These are phyloP conservation scores for Aurinia saxatilis DNA, from an alignment of 345 rosid species.

Conservation along the genomic window DNA sequence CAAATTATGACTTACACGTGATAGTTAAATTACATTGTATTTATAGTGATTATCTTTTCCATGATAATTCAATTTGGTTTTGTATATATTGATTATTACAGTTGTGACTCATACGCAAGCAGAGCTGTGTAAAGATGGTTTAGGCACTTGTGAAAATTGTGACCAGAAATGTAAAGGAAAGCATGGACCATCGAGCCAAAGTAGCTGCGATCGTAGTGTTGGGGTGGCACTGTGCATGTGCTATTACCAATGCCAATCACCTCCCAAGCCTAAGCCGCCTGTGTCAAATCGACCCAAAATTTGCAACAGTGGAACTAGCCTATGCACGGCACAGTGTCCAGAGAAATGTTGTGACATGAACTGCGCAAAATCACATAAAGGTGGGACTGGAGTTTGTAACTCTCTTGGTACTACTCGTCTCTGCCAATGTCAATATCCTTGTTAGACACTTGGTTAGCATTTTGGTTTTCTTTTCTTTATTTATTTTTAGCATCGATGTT, in stretches of 20 bases:
- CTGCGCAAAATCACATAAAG: neutral
- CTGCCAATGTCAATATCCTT: no score
- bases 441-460: no score
- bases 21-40: no score
- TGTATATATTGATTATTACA: neutral
- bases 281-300: neutral
- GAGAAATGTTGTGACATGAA: neutral
- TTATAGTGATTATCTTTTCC: no score
- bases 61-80: no score
- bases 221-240: neutral
- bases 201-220: neutral
- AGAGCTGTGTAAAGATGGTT: neutral
- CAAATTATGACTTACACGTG: no score
- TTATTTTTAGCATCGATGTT: no score
- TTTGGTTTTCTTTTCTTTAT: no score
- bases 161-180: neutral
- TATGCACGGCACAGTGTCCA: slow-evolving; percentile 2
- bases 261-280: no score
- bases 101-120: neutral
- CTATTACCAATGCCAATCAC: neutral
- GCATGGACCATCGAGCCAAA: neutral
- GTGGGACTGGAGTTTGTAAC: no score
- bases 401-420: no score
- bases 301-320: slow-evolving; percentile 9
- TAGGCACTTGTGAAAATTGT: slow-evolving; percentile 4